Evolutionary conservation across 306 rosid species (phyloP), one percentile per base, ranked within the genome.

Genomic region (Dalbergia cultrata): DNA sequence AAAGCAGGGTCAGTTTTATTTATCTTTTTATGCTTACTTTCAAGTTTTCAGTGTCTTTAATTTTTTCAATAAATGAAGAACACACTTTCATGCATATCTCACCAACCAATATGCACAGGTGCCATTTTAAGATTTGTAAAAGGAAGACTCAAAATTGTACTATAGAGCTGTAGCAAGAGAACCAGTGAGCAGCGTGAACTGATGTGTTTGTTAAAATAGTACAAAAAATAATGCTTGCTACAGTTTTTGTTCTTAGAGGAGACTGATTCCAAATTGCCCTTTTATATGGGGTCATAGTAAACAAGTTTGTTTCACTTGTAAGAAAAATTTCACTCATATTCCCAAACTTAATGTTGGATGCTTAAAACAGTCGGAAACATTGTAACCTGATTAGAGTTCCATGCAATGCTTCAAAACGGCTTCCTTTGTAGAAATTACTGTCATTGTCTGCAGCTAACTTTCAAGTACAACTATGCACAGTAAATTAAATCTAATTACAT

Each of bases 1-100:
- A 88, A 82, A 86, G 89, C 94, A 86, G 82, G 92, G 94, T 86
- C 63, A 77, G 82, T 63, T 80, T 60, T 56, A 8, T 34, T 39
- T 3, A 11, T 17, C 47, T 17, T 69, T 70, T 14, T 10, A 21
- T 60, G 22, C 61, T 47, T 31, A 31, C 56, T 70, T 59, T 82
- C 5, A 13, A 13, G 16, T 4, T 37, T 75, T 17, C 13, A 9
- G 7, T 34, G 10, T 59, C 69, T 57, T 37, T 9, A 2, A 45
- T 70, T 62, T 69, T 84, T 45, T 57, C 8, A 37, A 39, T 61
- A 13, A 66, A 26, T 66, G 52, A 61, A 22, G 61, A 74, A 49
- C 37, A 60, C 21, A 76, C 18, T 18, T 19, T 6, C 62, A 54
- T 49, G n/a, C 78, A 13, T 54, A 13, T 80, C 8, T 44, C 18